Conservation (phyloP, 495 filamentous ascomycete species). For the Talaromyces proteolyticus region DNA sequence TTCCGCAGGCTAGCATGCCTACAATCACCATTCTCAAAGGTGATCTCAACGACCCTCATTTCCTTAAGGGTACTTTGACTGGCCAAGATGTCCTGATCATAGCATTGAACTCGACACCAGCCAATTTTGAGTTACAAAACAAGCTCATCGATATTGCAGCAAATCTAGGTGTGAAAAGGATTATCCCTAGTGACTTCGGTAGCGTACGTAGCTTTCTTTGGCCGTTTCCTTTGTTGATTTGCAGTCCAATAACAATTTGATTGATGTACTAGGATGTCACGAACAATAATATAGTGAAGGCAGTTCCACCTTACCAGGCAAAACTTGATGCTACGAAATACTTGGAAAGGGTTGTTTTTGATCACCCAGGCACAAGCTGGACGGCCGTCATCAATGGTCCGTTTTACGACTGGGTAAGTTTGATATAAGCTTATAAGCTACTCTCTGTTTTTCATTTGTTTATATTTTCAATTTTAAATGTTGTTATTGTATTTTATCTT, state of each 20-base stretch:
- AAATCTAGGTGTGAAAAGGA: conserved; percentile 4
- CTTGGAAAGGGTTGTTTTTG: not conserved
- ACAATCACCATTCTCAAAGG: not conserved
- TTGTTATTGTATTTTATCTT: not conserved
- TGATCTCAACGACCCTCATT: not conserved
- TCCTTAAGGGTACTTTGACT: not conserved
- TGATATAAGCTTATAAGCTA: too few relatives aligned
- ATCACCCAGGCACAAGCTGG: not conserved
- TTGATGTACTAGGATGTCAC: not conserved
- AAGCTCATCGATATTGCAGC: conserved; percentile 2
- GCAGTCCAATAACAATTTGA: too few relatives aligned
- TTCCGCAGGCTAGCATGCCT: not conserved
- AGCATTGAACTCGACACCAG: not conserved
- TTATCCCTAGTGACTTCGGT: conserved; percentile 9
- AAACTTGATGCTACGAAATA: conserved; percentile 1
- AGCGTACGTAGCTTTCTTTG: conserved; percentile 4
- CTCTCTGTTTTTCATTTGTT: too few relatives aligned
- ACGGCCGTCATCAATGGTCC: not conserved
- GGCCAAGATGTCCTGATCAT: conserved; percentile 2
- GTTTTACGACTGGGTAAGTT: conserved; percentile 5
- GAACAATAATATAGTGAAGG: not conserved
- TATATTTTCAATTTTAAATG: too few relatives aligned
- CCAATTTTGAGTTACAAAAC: not conserved
- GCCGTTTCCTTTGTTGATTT: too few relatives aligned
- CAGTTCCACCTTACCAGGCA: not conserved